Percentiles rank a stretch among this genome's conserved stretches.
phyloP scores from a whole-genome alignment of 2,329 filamentous ascomycete genomes.

The Nannizziopsis arthrosporioides region DNA sequence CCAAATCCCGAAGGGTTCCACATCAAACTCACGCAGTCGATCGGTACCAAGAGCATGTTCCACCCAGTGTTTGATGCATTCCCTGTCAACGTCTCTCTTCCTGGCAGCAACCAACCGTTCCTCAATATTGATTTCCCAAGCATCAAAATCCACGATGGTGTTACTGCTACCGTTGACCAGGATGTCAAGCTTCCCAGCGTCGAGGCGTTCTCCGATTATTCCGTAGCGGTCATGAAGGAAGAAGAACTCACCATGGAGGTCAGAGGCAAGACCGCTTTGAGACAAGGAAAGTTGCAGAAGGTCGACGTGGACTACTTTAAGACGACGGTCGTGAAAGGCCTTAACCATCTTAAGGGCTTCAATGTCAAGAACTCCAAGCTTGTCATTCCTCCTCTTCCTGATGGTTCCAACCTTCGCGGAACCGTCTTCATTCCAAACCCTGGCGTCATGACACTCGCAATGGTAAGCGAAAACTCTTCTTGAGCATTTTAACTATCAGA shows the following conservation, averaged over 20 bases:
- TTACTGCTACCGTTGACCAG: constrained; percentile 34
- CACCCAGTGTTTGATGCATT: constrained; percentile 46
- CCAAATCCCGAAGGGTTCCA: constrained; percentile 40
- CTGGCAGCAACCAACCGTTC: constrained; percentile 32
- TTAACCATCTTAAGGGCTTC: constrained; percentile 47
- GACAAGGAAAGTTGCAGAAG: constrained; percentile 40
- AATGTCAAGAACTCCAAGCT: constrained; percentile 40
- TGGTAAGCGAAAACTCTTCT: constrained; percentile 27
- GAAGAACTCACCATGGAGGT: constrained; percentile 42
- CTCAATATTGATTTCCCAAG: constrained; percentile 37
- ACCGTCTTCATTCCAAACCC: constrained; percentile 49
- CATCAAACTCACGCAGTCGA: constrained; percentile 38
- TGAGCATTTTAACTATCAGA: neutral
- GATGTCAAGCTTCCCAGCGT: constrained; percentile 33
- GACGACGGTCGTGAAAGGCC: constrained; percentile 45
- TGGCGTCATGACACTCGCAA: constrained; percentile 43
- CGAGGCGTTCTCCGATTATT: constrained; percentile 41
- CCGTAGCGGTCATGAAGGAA: constrained; percentile 37
- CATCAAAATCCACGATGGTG: constrained; percentile 35
- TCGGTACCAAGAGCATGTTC: constrained; percentile 40
- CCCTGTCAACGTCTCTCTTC: constrained; percentile 40
- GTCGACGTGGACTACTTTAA: constrained; percentile 46
- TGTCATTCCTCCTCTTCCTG: constrained; percentile 25
- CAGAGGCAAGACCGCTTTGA: constrained; percentile 42
- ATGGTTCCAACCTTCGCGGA: constrained; percentile 45